A percentile compares a stretch with the other conserved stretches of the same genome.
Conservation (phyloP, 2,329 filamentous ascomycete species). For the Chalara sp. region DNA sequence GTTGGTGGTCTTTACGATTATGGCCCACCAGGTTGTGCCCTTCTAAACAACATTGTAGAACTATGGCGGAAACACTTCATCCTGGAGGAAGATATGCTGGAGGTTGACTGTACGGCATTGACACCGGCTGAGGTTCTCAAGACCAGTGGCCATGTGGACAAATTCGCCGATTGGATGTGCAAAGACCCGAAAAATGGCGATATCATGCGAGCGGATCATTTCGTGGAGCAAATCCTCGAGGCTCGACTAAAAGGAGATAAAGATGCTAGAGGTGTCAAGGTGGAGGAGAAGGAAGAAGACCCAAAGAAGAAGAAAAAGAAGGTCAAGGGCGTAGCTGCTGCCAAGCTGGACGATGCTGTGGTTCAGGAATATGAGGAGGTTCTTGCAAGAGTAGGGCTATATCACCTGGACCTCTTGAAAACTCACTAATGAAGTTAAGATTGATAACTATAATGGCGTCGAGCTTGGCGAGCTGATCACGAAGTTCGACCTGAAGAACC, state of each 20-base stretch:
- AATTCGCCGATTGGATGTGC: slow-evolving; percentile 96
- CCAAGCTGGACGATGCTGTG: slow-evolving; percentile 82
- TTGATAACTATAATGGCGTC: slow-evolving; percentile 89
- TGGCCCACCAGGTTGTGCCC: slow-evolving; percentile 62
- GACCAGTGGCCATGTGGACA: slow-evolving; percentile 93
- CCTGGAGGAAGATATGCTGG: slow-evolving; percentile 67
- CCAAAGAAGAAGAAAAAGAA: slow-evolving; percentile 83
- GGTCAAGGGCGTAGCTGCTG: slow-evolving; percentile 64
- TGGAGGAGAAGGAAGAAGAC: slow-evolving; percentile 68
- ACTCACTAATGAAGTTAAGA: slow-evolving; percentile 35
- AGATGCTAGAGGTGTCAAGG: slow-evolving; percentile 78
- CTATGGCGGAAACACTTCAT: slow-evolving; percentile 71
- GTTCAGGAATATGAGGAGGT: slow-evolving; percentile 88
- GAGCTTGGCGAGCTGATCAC: slow-evolving; percentile 82
- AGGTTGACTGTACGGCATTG: slow-evolving; percentile 79
- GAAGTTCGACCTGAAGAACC: slow-evolving; percentile 89
- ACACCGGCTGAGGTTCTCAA: slow-evolving; percentile 92
- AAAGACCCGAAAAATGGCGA: slow-evolving; percentile 97
- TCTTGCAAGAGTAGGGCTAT: slow-evolving; percentile 55
- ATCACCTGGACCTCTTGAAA: background rate
- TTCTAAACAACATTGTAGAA: slow-evolving; percentile 65
- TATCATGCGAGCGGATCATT: slow-evolving; percentile 91
- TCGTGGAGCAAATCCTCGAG: slow-evolving; percentile 92
- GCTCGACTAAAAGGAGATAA: slow-evolving; percentile 82
- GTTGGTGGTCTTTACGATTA: slow-evolving; percentile 74